These are phyloP conservation scores for Leptographium wingfieldii DNA, from an alignment of 2,329 filamentous ascomycete genomes.

Conservation along the genomic window DNA sequence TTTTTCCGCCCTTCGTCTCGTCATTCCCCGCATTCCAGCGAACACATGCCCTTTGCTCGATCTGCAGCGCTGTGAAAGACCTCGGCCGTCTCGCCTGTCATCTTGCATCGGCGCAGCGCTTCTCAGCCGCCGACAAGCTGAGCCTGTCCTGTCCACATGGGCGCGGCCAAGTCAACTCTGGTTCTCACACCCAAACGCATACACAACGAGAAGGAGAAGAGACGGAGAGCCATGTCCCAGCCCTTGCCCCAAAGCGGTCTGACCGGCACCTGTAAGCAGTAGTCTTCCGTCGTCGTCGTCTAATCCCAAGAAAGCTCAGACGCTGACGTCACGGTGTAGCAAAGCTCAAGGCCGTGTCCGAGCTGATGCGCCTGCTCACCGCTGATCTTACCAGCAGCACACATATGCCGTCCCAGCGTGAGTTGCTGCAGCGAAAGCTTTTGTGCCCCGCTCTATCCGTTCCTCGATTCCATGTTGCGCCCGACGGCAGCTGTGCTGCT, in stretches of 20 bases:
- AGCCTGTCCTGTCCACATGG: conserved; percentile 8
- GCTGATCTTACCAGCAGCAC: conserved; percentile 48
- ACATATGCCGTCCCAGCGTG: conserved; percentile 47
- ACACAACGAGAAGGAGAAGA: conserved; percentile 3
- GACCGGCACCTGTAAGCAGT: conserved; percentile 29
- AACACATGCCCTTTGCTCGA: background rate
- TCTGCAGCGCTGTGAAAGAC: background rate
- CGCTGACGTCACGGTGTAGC: conserved; percentile 26
- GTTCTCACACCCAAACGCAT: conserved; percentile 8
- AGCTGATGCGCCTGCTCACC: conserved; percentile 48
- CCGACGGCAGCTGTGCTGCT: background rate
- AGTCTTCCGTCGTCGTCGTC: background rate
- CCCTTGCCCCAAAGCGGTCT: conserved; percentile 18
- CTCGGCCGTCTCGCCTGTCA: background rate
- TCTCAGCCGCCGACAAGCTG: background rate
- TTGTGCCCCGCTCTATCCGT: background rate
- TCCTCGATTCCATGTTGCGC: background rate
- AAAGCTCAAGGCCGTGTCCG: conserved; percentile 56
- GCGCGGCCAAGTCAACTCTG: conserved; percentile 12
- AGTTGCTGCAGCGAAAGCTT: conserved; percentile 15
- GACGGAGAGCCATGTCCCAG: conserved; percentile 7
- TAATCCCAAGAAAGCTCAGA: background rate
- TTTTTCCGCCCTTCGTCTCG: background rate
- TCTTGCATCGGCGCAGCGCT: background rate
- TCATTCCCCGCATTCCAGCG: background rate